Percentiles rank a stretch among this genome's conserved stretches.
Evolutionary conservation across 2,329 filamentous ascomycete genomes (phyloP).

Genomic region (Apiospora aurea): DNA sequence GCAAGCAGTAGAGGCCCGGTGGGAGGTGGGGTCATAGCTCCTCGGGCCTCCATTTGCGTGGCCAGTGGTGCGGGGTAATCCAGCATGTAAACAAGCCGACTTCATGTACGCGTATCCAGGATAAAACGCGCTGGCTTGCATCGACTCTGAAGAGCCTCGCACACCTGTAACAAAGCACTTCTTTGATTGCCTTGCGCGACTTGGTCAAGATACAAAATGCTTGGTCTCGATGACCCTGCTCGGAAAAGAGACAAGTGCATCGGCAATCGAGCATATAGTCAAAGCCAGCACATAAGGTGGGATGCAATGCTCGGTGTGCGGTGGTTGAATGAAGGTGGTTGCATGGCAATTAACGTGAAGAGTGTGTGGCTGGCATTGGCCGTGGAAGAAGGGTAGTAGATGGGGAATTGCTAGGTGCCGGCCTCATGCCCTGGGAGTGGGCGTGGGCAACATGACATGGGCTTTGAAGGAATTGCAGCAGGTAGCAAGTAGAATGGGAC

Average conservation of each 20-base stretch:
- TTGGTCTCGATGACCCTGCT: neutral
- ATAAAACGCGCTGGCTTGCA: neutral
- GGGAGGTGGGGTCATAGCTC: neutral
- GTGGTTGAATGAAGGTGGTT: neutral
- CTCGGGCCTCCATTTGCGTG: neutral
- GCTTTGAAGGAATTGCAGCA: neutral
- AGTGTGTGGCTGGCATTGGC: neutral
- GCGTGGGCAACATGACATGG: neutral
- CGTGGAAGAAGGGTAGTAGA: neutral
- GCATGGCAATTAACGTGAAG: conserved; percentile 22
- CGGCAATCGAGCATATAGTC: neutral
- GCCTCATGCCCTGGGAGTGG: neutral
- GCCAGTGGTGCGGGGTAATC: conserved; percentile 2
- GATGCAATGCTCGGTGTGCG: neutral
- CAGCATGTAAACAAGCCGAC: conserved; percentile 17
- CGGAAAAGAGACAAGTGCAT: neutral
- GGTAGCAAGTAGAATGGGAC: conserved; percentile 41
- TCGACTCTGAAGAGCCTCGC: neutral
- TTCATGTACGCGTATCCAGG: conserved; percentile 1
- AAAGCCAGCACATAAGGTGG: neutral
- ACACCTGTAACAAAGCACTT: neutral
- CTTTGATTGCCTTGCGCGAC: neutral
- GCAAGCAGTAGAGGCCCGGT: neutral
- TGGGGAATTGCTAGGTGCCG: neutral
- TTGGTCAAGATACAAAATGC: neutral